Evolutionary conservation across 1,139 yeast species (phyloP).

Genomic region (Yamadazyma membranifaciens): DNA sequence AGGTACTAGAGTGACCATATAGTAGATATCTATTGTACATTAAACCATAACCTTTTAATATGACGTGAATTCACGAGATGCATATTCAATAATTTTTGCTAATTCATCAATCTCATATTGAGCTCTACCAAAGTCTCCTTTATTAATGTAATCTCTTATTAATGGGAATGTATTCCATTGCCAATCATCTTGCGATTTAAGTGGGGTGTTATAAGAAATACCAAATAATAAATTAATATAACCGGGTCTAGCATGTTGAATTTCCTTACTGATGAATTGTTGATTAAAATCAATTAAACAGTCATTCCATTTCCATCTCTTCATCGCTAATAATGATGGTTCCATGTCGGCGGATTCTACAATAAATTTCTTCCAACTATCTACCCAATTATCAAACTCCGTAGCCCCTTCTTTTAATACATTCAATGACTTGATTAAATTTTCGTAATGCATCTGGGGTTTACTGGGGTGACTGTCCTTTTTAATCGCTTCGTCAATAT

Average conservation of each 20-base stretch:
- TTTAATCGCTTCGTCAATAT: conserved; percentile 13
- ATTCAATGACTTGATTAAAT: conserved; percentile 24
- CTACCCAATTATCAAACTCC: conserved; percentile 42
- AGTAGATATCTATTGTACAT: background rate
- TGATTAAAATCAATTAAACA: conserved; percentile 59
- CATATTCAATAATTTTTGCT: conserved; percentile 31
- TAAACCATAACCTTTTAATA: conserved; percentile 2
- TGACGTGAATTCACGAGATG: conserved; percentile 16
- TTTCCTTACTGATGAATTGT: conserved; percentile 42
- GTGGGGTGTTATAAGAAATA: conserved; percentile 60
- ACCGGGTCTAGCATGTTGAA: conserved; percentile 59
- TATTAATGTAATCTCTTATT: conserved; percentile 61
- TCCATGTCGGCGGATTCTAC: conserved; percentile 46
- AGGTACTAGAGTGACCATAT: too few species aligned
- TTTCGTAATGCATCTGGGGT: conserved; percentile 31
- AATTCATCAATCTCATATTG: conserved; percentile 54
- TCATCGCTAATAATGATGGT: conserved; percentile 67
- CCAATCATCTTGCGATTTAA: conserved; percentile 23
- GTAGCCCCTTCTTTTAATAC: conserved; percentile 22
- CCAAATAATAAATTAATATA: conserved; percentile 72
- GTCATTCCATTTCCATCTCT: conserved; percentile 80
- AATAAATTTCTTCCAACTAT: conserved; percentile 52
- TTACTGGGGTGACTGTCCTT: conserved; percentile 9
- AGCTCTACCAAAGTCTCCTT: conserved; percentile 51
- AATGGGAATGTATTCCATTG: conserved; percentile 75